These are phyloP conservation scores for Solanum piurae DNA, from an alignment of 257 asterid genomes.

Conservation along the genomic window DNA sequence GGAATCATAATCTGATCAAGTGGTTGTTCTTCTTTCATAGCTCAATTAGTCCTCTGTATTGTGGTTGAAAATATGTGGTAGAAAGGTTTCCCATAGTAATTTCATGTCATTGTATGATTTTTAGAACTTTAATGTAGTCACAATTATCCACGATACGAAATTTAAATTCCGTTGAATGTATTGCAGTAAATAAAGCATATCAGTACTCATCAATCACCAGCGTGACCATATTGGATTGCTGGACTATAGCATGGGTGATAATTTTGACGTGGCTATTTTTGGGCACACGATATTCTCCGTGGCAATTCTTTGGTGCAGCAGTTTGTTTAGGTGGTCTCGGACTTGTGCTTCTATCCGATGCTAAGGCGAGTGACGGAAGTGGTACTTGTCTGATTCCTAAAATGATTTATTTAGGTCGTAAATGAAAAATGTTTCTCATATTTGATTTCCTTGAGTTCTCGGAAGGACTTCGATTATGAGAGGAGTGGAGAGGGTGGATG, in stretches of 20 bases:
- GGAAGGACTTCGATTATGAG: background rate
- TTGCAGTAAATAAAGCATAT: conserved; percentile 67
- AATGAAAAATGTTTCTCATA: background rate
- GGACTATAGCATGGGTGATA: conserved; percentile 66
- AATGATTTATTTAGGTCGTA: background rate
- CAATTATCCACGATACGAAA: background rate
- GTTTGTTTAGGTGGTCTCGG: conserved; percentile 52
- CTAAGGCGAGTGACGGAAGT: conserved; percentile 50
- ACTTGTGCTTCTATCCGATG: conserved; percentile 56
- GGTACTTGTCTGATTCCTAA: background rate
- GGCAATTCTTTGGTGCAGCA: conserved; percentile 58
- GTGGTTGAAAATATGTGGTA: background rate
- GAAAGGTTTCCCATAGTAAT: background rate
- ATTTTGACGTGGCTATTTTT: conserved; percentile 55
- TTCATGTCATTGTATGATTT: background rate
- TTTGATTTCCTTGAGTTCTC: background rate
- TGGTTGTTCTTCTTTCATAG: background rate
- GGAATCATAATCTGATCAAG: background rate
- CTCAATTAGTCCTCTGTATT: background rate
- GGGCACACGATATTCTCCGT: conserved; percentile 41
- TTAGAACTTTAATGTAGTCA: background rate
- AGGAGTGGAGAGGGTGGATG: background rate
- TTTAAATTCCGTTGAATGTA: background rate
- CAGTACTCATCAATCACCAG: conserved; percentile 74
- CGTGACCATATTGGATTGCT: conserved; percentile 63